Conservation (phyloP, 139 green algal species). For the Chlorella vulgaris region DNA sequence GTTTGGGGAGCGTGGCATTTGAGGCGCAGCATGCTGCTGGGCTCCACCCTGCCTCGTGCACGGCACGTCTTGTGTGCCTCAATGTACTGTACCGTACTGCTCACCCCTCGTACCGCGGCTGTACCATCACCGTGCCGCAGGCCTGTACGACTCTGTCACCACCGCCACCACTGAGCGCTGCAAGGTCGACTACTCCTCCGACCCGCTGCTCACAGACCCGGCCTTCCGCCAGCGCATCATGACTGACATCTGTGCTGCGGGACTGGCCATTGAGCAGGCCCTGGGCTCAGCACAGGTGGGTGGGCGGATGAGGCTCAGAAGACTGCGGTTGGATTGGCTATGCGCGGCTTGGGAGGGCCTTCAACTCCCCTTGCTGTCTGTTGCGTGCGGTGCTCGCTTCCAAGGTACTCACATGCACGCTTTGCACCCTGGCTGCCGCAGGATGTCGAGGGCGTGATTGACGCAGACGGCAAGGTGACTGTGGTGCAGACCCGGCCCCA, state of each 20-base stretch:
- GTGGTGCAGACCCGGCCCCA: constrained; percentile 98
- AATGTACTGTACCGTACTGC: background rate
- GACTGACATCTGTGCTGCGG: constrained; percentile 60
- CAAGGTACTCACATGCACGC: constrained; percentile 40
- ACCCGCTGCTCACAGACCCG: constrained; percentile 80
- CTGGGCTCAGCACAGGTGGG: constrained; percentile 57
- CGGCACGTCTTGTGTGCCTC: background rate
- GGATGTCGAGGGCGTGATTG: constrained; percentile 96
- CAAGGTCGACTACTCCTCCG: constrained; percentile 80
- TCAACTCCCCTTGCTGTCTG: background rate
- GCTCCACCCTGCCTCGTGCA: too few species aligned
- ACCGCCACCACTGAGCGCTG: constrained; percentile 78
- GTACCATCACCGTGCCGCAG: background rate
- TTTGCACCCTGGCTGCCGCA: too few species aligned
- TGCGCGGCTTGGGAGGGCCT: background rate
- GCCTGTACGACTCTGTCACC: constrained; percentile 91
- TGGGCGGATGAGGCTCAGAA: background rate
- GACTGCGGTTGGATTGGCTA: background rate
- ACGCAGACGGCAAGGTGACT: constrained; percentile 79
- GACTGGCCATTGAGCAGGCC: constrained; percentile 84
- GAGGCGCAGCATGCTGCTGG: too few species aligned
- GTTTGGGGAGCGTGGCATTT: too few species aligned
- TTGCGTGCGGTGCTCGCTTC: too few species aligned
- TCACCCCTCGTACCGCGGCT: too few species aligned
- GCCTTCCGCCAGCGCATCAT: constrained; percentile 67